These are phyloP conservation scores for Helicostylum pulchrum DNA, from an alignment of 192 early-diverging fungal species.

Conservation along the genomic window DNA sequence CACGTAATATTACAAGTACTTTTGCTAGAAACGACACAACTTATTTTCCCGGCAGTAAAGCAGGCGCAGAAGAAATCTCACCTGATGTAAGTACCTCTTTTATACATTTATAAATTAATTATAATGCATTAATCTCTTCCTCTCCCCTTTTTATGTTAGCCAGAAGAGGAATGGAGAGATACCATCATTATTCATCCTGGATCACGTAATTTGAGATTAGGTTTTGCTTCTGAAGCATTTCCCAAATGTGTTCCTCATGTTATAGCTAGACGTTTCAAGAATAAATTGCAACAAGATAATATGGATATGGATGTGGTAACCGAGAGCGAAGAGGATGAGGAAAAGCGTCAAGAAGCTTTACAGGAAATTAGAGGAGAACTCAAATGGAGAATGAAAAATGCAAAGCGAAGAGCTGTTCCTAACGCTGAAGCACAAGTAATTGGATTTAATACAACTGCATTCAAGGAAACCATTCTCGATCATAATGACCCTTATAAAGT, in stretches of 20 bases:
- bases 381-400: conserved; percentile 72
- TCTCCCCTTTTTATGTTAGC: conserved; percentile 27
- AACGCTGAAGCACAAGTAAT: conserved; percentile 73
- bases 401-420: conserved; percentile 73
- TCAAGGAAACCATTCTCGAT: conserved; percentile 69
- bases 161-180: conserved; percentile 54
- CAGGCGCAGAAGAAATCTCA: conserved; percentile 16
- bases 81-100: conserved; percentile 30
- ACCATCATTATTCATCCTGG: conserved; percentile 86
- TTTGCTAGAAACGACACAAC: conserved; percentile 47
- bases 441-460: conserved; percentile 66
- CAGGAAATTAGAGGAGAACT: conserved; percentile 64
- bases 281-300: not conserved
- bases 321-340: conserved; percentile 26
- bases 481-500: conserved; percentile 91
- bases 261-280: conserved; percentile 62
- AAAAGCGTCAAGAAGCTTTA: conserved; percentile 20
- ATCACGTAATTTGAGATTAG: conserved; percentile 78
- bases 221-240: conserved; percentile 77
- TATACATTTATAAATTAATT: not conserved
- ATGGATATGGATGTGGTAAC: conserved; percentile 31
- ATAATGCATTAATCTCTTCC: not conserved
- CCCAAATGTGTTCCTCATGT: conserved; percentile 76
- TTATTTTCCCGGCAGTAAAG: conserved; percentile 41
- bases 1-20: conserved; percentile 46